These are phyloP conservation scores for Penicillium sumatraense DNA, from an alignment of 2,329 filamentous ascomycete species.

Conservation along the genomic window DNA sequence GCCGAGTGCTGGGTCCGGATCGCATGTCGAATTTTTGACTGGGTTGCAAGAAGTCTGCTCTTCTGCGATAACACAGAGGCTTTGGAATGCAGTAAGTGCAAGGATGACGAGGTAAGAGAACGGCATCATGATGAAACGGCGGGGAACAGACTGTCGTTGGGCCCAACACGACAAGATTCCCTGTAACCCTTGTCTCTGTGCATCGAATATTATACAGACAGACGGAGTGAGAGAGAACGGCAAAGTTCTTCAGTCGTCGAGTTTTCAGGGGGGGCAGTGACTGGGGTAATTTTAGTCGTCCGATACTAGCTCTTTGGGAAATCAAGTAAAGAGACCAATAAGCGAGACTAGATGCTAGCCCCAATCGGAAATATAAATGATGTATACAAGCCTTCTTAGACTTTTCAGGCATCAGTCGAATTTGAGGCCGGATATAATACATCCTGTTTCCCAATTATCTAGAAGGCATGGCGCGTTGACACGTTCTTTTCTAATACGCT, in stretches of 20 bases:
- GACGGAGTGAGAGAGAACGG: neutral
- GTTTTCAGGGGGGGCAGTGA: neutral
- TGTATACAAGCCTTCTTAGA: neutral
- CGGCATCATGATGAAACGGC: neutral
- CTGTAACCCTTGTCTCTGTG: neutral
- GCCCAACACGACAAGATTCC: neutral
- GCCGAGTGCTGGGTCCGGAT: conserved; percentile 71
- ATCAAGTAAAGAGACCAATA: conserved; percentile 3
- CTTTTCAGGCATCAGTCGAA: neutral
- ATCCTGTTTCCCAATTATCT: neutral
- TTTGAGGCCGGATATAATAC: neutral
- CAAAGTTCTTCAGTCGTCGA: neutral
- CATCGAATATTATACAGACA: neutral
- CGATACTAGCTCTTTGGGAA: neutral
- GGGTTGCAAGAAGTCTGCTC: conserved; percentile 73
- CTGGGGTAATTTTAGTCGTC: neutral
- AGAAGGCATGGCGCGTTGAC: neutral
- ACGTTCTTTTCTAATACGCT: neutral
- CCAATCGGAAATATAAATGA: conserved; percentile 1
- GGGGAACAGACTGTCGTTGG: neutral
- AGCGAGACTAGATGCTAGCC: neutral
- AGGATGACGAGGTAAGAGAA: neutral
- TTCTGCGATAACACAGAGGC: neutral
- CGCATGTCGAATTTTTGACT: conserved; percentile 66
- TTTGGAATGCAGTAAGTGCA: neutral